Conservation (phyloP, 345 rosid genomes). For the Dimocarpus longan region DNA sequence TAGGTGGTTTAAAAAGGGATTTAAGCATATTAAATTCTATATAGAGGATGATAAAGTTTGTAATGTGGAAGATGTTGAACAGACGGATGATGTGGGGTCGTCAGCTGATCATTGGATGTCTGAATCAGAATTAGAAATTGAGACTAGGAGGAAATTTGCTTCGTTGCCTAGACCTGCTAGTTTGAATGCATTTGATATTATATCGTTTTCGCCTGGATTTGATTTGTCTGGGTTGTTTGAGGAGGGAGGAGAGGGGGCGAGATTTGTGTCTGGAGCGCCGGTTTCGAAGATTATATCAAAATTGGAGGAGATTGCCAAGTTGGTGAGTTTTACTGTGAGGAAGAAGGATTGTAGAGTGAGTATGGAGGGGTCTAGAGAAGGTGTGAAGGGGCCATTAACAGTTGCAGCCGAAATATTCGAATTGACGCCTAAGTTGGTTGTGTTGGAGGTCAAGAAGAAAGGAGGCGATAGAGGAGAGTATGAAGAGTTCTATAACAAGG, state of each 20-base stretch:
- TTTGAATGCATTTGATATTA: constrained; percentile 71
- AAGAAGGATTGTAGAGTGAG: constrained; percentile 76
- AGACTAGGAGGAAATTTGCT: constrained; percentile 25
- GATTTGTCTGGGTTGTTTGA: constrained; percentile 71
- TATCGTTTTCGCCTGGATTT: constrained; percentile 76
- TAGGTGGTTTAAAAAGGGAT: constrained; percentile 78
- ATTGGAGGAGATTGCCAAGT: constrained; percentile 68
- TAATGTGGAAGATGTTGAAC: constrained; percentile 39
- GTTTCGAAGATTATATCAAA: constrained; percentile 63
- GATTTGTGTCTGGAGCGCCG: constrained; percentile 64
- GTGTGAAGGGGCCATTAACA: constrained; percentile 62
- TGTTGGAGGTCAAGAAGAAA: constrained; percentile 88
- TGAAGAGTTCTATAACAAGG: constrained; percentile 72
- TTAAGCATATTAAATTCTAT: constrained; percentile 63
- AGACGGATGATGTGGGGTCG: constrained; percentile 37
- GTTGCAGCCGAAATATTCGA: constrained; percentile 72
- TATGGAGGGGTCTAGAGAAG: constrained; percentile 68
- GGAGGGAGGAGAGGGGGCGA: constrained; percentile 64
- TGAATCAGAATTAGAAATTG: constrained; percentile 52
- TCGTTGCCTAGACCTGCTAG: constrained; percentile 61
- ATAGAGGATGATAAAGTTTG: constrained; percentile 53
- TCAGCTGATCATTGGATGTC: constrained; percentile 49
- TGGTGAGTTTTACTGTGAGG: constrained; percentile 74
- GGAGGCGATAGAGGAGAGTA: constrained; percentile 82
- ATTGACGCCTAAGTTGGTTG: constrained; percentile 61